Base-by-base conservation (phyloP, 2,329 filamentous ascomycete genomes). In the Exserohilum turcica region DNA sequence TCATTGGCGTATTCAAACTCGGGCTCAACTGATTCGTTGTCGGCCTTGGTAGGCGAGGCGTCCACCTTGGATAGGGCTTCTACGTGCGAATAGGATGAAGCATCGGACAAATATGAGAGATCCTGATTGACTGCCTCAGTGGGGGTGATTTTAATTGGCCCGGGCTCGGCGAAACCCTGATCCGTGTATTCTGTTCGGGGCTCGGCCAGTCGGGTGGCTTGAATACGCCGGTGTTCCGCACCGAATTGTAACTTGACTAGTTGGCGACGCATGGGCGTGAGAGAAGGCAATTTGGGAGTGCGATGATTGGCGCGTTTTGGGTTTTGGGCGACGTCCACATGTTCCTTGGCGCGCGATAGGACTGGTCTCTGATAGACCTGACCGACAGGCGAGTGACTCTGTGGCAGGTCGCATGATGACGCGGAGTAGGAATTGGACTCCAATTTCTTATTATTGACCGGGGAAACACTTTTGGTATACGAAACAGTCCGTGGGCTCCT, bases 1-100 rank as follows among this genome's bases (percentile, higher is more conserved):
- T 64, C 63, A 42, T 63, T 61, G 4, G 43, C 50, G 46, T 63
- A 63, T 31, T 43, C 45, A n/a, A 50, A 43, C 24, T 45, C 51
- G n/a, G 38, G n/a, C 18, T 16, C 13, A 32, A 18, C 27, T 8
- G 37, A 6, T 4, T 35, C 24, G 18, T 31, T 12, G n/a, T 52
- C 27, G 4, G 36, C 10, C 7, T 49, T 18, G 44, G 43, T 33
- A 15, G 38, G 39, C 7, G 43, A 35, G 12, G 12, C 32, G 18
- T 44, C 21, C 15, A 24, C 27, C 12, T 43, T 39, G 13, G 19
- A 21, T 10, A 15, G 32, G 31, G 27, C 13, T 21, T 35, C 42
- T n/a, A 16, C 19, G 9, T 27, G 32, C 36, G 43, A 29, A 39
- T 43, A 38, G 24, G 53, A 31, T 10, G 29, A 43, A 36, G 43